Evolutionary conservation across 345 rosid species (phyloP).

Genomic region (Citrus trifoliata): DNA sequence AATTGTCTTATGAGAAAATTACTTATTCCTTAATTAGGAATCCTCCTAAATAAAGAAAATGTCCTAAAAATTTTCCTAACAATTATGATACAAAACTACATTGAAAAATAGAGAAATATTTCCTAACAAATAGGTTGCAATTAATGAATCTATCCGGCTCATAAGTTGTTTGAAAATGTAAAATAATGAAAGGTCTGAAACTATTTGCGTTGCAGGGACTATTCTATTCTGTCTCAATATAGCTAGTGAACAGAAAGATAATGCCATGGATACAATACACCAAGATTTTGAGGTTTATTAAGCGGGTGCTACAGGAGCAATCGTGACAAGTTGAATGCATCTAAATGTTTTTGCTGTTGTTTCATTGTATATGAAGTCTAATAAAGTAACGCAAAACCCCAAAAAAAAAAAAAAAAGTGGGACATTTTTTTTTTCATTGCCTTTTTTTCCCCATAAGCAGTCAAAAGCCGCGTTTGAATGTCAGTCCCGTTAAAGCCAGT

Average conservation of each 20-base stretch:
- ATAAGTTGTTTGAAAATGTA: not conserved
- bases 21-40: too few species aligned
- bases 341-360: too few species aligned
- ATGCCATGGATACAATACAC: constrained; percentile 10
- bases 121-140: not conserved
- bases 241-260: constrained; percentile 36
- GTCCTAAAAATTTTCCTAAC: too few species aligned
- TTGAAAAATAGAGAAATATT: too few species aligned
- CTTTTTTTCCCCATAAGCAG: not conserved
- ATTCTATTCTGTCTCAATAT: constrained; percentile 20
- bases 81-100: too few species aligned
- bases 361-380: too few species aligned
- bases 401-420: not conserved
- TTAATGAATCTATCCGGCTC: not conserved
- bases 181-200: not conserved
- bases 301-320: constrained; percentile 26
- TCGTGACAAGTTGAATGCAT: too few species aligned
- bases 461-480: constrained; percentile 37
- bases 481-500: constrained; percentile 53
- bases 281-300: not conserved
- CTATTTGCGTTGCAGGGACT: constrained; percentile 16
- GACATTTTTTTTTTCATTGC: not conserved
- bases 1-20: too few species aligned
- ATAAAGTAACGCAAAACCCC: too few species aligned
- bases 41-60: too few species aligned